Conservation (phyloP, 306 rosid genomes). For the Citrullus mucosospermus region DNA sequence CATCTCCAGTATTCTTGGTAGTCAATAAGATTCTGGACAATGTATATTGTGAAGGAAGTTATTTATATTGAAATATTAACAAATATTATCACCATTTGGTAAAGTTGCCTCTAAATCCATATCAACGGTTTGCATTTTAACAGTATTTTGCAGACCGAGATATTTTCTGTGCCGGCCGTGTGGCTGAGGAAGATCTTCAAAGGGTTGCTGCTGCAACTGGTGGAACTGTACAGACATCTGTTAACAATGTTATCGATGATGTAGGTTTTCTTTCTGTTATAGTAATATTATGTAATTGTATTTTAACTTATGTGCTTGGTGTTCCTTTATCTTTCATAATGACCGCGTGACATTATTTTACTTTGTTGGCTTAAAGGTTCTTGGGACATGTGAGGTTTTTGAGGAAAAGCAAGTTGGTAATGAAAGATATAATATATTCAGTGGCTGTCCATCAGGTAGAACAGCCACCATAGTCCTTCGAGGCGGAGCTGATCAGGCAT, state of each 20-base stretch:
- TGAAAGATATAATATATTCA: conserved; percentile 89
- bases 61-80: neutral
- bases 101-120: neutral
- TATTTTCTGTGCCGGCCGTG: conserved; percentile 98
- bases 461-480: conserved; percentile 98
- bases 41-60: neutral
- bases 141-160: conserved; percentile 99
- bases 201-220: conserved; percentile 95
- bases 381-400: conserved; percentile 83
- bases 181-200: conserved; percentile 84
- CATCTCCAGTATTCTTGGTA: conserved; percentile 4
- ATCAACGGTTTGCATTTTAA: conserved; percentile 14
- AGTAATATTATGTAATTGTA: neutral
- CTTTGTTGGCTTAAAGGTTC: conserved; percentile 47
- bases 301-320: neutral
- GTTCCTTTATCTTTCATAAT: neutral
- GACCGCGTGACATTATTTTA: conserved; percentile 9
- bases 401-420: conserved; percentile 98
- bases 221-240: conserved; percentile 96
- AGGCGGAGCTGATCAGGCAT: conserved; percentile 99
- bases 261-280: conserved; percentile 12
- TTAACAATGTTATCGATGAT: conserved; percentile 85
- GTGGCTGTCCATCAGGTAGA: conserved; percentile 87
- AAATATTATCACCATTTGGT: neutral
- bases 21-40: neutral